Evolutionary conservation across 2,329 filamentous ascomycete species (phyloP).

Genomic region (Chrysosporium keratinophilum): DNA sequence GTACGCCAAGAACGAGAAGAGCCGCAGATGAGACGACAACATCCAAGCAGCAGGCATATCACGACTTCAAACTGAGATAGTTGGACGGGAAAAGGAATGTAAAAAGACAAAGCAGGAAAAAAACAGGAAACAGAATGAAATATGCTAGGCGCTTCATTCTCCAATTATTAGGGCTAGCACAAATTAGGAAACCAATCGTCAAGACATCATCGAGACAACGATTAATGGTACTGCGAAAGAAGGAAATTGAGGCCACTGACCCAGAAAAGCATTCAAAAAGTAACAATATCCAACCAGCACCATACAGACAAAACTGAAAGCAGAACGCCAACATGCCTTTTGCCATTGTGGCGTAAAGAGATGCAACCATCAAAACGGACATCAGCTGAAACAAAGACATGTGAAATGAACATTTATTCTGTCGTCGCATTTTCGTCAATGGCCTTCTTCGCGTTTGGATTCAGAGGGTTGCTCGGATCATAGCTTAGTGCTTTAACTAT

Average conservation of each 20-base stretch:
- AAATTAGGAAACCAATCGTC: not conserved
- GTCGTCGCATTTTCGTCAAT: conserved; percentile 12
- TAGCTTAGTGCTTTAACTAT: conserved; percentile 91
- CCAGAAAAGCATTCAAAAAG: not conserved
- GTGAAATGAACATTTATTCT: not conserved
- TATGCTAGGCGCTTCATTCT: not conserved
- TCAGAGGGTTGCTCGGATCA: conserved; percentile 51
- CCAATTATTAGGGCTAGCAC: not conserved
- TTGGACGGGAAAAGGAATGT: too few relatives aligned
- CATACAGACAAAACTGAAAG: not conserved
- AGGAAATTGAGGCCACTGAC: not conserved
- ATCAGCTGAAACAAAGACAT: not conserved
- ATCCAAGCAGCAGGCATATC: too few relatives aligned
- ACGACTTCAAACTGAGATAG: too few relatives aligned
- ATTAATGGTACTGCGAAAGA: not conserved
- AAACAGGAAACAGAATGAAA: too few relatives aligned
- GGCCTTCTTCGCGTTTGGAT: conserved; percentile 27
- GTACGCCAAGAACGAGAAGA: too few relatives aligned
- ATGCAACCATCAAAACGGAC: not conserved
- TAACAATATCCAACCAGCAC: not conserved
- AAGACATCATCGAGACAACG: not conserved
- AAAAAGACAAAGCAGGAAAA: too few relatives aligned
- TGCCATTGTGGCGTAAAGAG: not conserved
- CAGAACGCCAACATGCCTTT: not conserved
- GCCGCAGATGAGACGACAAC: too few relatives aligned